Evolutionary conservation across 2,329 filamentous ascomycete genomes (phyloP).

Genomic region (Exutisphaerella laricina): DNA sequence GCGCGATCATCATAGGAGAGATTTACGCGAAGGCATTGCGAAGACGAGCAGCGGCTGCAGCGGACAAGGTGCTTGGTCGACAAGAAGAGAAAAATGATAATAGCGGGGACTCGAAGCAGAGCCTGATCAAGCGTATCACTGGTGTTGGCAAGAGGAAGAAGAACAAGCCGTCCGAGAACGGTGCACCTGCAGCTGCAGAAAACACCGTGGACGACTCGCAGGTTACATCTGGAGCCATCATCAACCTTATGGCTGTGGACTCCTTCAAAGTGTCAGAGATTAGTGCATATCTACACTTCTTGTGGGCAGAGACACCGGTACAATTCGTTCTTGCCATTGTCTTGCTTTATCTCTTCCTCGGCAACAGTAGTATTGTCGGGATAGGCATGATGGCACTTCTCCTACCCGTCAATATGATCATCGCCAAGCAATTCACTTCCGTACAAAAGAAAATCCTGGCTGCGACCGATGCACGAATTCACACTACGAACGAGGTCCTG

Average conservation of each 20-base stretch:
- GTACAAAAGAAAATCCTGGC: slow-evolving; percentile 89
- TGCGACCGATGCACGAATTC: slow-evolving; percentile 91
- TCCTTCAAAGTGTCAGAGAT: slow-evolving; percentile 98
- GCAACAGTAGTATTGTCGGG: slow-evolving; percentile 87
- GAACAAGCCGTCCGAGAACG: slow-evolving; percentile 36
- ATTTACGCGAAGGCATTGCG: slow-evolving; percentile 95
- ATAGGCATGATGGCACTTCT: slow-evolving; percentile 85
- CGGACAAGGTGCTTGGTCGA: slow-evolving; percentile 65
- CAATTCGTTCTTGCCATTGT: slow-evolving; percentile 76
- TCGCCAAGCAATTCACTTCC: slow-evolving; percentile 76
- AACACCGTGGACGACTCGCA: slow-evolving; percentile 50
- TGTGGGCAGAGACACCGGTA: slow-evolving; percentile 86
- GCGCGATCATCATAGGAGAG: slow-evolving; percentile 93
- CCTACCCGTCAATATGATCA: slow-evolving; percentile 81
- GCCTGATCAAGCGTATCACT: slow-evolving; percentile 43
- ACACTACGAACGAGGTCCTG: slow-evolving; percentile 92
- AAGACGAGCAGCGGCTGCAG: slow-evolving; percentile 72
- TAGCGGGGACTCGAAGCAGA: slow-evolving; percentile 36
- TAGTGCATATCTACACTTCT: slow-evolving; percentile 88
- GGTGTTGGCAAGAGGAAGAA: slow-evolving; percentile 57
- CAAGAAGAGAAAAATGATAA: slow-evolving; percentile 38
- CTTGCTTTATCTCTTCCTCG: slow-evolving; percentile 84
- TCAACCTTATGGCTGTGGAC: slow-evolving; percentile 99
- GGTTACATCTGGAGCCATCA: slow-evolving; percentile 94
- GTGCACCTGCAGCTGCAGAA: slow-evolving; percentile 35